Evolutionary conservation across 306 rosid species (phyloP).

Genomic region (Carpinus viminea): DNA sequence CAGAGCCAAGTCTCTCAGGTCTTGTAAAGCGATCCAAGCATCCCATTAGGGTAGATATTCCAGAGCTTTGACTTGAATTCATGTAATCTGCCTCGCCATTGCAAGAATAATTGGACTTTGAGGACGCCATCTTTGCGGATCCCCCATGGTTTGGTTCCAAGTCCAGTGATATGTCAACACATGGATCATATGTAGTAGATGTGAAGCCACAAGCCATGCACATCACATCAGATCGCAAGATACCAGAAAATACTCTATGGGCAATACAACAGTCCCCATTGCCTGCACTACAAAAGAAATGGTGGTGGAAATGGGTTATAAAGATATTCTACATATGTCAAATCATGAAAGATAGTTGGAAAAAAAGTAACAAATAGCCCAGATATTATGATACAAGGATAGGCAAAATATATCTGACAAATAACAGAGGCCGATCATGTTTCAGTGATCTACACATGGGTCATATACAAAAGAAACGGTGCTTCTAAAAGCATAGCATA

Average conservation of each 20-base stretch:
- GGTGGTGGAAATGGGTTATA: neutral
- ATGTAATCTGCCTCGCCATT: slow-evolving; percentile 61
- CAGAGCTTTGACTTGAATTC: slow-evolving; percentile 47
- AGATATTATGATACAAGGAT: neutral
- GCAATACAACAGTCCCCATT: slow-evolving; percentile 93
- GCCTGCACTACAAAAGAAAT: slow-evolving; percentile 60
- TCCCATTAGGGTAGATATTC: slow-evolving; percentile 72
- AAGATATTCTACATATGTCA: neutral
- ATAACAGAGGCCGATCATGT: neutral
- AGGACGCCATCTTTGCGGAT: slow-evolving; percentile 51
- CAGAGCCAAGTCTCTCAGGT: slow-evolving; percentile 87
- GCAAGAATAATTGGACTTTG: slow-evolving; percentile 60
- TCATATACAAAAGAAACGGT: neutral
- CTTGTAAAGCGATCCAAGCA: slow-evolving; percentile 91
- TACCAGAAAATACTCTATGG: slow-evolving; percentile 87
- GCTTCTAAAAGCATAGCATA: neutral
- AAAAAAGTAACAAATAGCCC: neutral
- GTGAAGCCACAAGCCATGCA: slow-evolving; percentile 97
- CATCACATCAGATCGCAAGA: slow-evolving; percentile 90
- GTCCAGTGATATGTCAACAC: slow-evolving; percentile 86
- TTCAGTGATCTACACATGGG: neutral
- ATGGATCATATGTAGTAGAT: slow-evolving; percentile 93
- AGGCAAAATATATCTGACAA: neutral
- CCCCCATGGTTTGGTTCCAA: slow-evolving; percentile 75
- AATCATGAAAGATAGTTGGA: neutral